Evolutionary conservation across 2,329 filamentous ascomycete genomes (phyloP).

Genomic region (Hysterium pulicare): DNA sequence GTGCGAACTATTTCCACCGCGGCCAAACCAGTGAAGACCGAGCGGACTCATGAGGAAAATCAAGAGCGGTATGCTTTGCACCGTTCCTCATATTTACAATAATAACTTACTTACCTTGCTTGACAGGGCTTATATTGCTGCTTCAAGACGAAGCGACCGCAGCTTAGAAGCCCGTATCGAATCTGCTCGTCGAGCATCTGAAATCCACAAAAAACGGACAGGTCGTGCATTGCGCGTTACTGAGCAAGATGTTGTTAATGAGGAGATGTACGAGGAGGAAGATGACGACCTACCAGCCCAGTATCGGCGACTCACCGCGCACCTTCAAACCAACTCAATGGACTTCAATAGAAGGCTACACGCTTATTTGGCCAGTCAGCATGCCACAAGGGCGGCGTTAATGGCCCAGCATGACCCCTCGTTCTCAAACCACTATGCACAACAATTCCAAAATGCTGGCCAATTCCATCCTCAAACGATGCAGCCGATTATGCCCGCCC

Average conservation of each 20-base stretch:
- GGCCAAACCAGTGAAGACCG: conserved; percentile 56
- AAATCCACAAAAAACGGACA: conserved; percentile 84
- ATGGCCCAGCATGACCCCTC: conserved; percentile 13
- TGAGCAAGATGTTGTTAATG: conserved; percentile 80
- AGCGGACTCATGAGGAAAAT: conserved; percentile 76
- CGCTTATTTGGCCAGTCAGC: conserved; percentile 56
- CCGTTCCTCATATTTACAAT: not conserved
- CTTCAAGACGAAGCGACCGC: conserved; percentile 80
- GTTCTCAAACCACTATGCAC: conserved; percentile 6
- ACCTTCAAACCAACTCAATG: conserved; percentile 58
- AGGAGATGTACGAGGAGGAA: conserved; percentile 96
- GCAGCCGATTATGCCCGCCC: conserved; percentile 25
- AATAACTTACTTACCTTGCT: conserved; percentile 9
- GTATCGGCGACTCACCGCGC: conserved; percentile 61
- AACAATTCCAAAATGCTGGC: conserved; percentile 35
- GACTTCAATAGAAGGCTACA: conserved; percentile 62
- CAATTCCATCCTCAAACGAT: conserved; percentile 40
- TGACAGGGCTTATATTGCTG: conserved; percentile 80
- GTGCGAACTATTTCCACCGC: conserved; percentile 29
- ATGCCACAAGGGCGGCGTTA: conserved; percentile 52
- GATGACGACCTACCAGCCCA: conserved; percentile 73
- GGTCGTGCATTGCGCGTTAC: conserved; percentile 79
- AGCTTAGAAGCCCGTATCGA: conserved; percentile 84
- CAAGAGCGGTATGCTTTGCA: conserved; percentile 58
- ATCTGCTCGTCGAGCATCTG: conserved; percentile 82